Conservation (phyloP, 805 yeast species). For the Candida qinlingensis region DNA sequence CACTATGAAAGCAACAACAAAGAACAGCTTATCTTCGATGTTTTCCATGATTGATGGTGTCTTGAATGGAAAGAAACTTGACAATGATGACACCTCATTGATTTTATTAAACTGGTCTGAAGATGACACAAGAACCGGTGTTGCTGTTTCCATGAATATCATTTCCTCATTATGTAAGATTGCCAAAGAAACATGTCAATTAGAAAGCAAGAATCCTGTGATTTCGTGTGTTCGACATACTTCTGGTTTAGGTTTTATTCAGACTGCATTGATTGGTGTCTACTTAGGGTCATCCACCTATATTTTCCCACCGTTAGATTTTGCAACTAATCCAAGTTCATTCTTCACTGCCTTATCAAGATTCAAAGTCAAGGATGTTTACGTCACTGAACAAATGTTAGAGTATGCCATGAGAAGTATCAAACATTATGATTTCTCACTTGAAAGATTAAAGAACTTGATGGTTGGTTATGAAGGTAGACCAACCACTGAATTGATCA, state of each 20-base stretch:
- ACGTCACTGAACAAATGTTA: slow-evolving; percentile 79
- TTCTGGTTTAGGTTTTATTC: slow-evolving; percentile 82
- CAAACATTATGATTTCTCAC: slow-evolving; percentile 48
- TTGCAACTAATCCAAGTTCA: slow-evolving; percentile 64
- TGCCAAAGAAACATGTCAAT: slow-evolving; percentile 86
- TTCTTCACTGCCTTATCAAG: slow-evolving; percentile 69
- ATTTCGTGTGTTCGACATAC: slow-evolving; percentile 85
- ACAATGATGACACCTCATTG: slow-evolving; percentile 39
- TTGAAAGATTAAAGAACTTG: slow-evolving; percentile 67
- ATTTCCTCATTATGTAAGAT: slow-evolving; percentile 79
- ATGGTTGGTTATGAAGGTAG: slow-evolving; percentile 78
- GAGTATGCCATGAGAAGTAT: slow-evolving; percentile 59
- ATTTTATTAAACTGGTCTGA: slow-evolving; percentile 69
- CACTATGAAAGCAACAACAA: slow-evolving; percentile 50
- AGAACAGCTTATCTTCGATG: slow-evolving; percentile 18
- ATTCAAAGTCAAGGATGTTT: slow-evolving; percentile 79
- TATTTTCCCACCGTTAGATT: slow-evolving; percentile 72
- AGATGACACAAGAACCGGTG: slow-evolving; percentile 63
- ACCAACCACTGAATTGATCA: slow-evolving; percentile 57
- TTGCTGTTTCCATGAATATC: slow-evolving; percentile 46
- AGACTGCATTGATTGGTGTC: slow-evolving; percentile 77
- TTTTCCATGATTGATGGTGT: slow-evolving; percentile 20
- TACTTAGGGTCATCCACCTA: slow-evolving; percentile 85
- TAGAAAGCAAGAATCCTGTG: slow-evolving; percentile 65
- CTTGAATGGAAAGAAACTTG: slow-evolving; percentile 9